Conservation (phyloP, 768 basidiomycete genomes). For the Pisolithus orientalis region DNA sequence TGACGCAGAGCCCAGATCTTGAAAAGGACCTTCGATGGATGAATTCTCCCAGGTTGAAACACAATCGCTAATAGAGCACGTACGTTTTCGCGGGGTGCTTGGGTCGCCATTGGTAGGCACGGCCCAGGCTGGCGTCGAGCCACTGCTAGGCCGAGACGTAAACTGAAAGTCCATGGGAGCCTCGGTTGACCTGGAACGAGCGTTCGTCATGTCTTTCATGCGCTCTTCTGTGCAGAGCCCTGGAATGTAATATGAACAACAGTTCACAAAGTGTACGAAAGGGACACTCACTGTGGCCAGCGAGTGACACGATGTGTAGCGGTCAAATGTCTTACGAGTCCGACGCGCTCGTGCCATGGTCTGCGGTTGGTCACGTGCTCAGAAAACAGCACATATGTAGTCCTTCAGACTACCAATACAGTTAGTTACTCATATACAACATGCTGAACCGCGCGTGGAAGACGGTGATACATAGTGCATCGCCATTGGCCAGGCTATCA, state of each 20-base stretch:
- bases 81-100: constrained; percentile 66
- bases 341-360: constrained; percentile 7
- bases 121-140: constrained; percentile 56
- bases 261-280: neutral
- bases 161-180: constrained; percentile 90
- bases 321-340: constrained; percentile 7
- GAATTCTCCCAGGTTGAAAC: constrained; percentile 14
- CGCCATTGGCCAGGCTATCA: constrained; percentile 8
- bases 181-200: constrained; percentile 53
- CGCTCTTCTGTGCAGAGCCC: neutral
- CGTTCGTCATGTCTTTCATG: constrained; percentile 15
- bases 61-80: constrained; percentile 20
- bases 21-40: constrained; percentile 34
- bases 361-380: constrained; percentile 19
- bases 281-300: neutral
- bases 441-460: constrained; percentile 27
- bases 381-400: constrained; percentile 1
- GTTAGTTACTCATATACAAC: neutral
- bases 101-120: constrained; percentile 33
- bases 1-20: constrained; percentile 35
- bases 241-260: neutral
- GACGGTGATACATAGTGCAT: constrained; percentile 13
- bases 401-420: too few species aligned
- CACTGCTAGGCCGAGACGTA: constrained; percentile 55
- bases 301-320: too few species aligned